Percentiles rank a stretch among this genome's conserved stretches.
Conservation (phyloP, 2,329 filamentous ascomycete genomes). For the Dothideomycetidae sp. region DNA sequence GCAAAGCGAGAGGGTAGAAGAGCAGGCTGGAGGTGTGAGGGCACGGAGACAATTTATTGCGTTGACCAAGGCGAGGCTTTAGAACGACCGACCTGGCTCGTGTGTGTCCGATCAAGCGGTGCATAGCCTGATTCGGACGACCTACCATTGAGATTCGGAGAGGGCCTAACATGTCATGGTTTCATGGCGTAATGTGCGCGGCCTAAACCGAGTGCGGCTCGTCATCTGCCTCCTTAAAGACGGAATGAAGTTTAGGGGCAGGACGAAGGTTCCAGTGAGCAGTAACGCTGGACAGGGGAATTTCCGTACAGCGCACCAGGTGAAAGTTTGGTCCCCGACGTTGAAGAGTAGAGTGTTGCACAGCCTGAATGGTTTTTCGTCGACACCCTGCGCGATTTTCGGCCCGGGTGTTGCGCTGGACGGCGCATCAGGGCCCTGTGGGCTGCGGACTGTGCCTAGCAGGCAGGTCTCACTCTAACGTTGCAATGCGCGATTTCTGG, state of each 20-base stretch:
- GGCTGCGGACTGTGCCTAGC: too few species aligned
- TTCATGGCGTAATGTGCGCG: neutral
- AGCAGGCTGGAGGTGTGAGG: neutral
- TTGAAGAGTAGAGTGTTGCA: neutral
- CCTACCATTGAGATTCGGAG: neutral
- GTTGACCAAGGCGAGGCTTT: neutral
- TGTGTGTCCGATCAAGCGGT: neutral
- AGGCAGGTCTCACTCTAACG: too few species aligned
- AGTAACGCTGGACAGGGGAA: neutral
- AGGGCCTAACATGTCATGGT: neutral
- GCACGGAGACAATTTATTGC: neutral
- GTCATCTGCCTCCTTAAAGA: too few species aligned
- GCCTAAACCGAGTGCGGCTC: too few species aligned
- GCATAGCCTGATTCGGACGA: neutral
- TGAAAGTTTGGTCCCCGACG: too few species aligned
- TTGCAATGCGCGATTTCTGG: neutral
- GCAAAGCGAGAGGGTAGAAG: neutral
- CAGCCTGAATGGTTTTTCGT: neutral
- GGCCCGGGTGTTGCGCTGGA: neutral
- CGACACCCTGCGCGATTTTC: neutral
- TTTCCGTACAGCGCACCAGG: neutral
- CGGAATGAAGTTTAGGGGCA: neutral
- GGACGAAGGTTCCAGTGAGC: neutral
- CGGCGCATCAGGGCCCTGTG: too few species aligned
- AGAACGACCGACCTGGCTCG: neutral